Conservation (phyloP, 2,329 filamentous ascomycete genomes). For the Zymoseptoria pseudotritici region DNA sequence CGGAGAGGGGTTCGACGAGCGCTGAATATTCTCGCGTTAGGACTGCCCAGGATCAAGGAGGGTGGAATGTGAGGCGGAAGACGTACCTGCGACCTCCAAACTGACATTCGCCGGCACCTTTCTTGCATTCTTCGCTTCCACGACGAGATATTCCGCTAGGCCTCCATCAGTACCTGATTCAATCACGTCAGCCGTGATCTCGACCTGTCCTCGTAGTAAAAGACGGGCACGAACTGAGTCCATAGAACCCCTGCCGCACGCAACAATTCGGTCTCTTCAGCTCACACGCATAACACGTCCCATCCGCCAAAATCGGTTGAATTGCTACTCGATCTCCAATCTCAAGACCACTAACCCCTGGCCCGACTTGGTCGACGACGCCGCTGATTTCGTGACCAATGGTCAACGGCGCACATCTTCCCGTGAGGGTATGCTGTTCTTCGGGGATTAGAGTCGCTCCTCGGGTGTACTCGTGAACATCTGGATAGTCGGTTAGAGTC, state of each 20-base stretch:
- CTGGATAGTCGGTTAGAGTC: neutral
- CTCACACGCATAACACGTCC: conserved; percentile 7
- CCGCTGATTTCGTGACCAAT: conserved; percentile 15
- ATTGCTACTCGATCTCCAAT: conserved; percentile 12
- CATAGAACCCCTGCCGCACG: conserved; percentile 6
- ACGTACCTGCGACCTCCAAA: neutral
- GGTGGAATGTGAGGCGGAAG: too few species aligned
- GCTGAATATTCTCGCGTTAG: neutral
- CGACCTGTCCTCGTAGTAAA: too few species aligned
- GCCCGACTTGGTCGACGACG: conserved; percentile 9
- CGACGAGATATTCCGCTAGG: conserved; percentile 24
- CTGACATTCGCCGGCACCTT: conserved; percentile 1
- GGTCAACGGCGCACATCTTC: conserved; percentile 9
- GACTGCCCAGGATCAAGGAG: too few species aligned
- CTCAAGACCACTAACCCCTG: conserved; percentile 14
- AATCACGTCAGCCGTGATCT: neutral
- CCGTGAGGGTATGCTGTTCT: conserved; percentile 8
- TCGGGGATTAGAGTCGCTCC: neutral
- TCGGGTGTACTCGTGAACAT: conserved; percentile 17
- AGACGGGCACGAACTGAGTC: neutral
- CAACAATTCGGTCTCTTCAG: conserved; percentile 7
- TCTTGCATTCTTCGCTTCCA: conserved; percentile 3
- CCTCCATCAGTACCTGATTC: conserved; percentile 16
- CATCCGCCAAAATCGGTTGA: conserved; percentile 12
- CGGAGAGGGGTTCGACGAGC: neutral